Conservation (phyloP, 495 filamentous ascomycete species). For the Chlorociboria aeruginascens region DNA sequence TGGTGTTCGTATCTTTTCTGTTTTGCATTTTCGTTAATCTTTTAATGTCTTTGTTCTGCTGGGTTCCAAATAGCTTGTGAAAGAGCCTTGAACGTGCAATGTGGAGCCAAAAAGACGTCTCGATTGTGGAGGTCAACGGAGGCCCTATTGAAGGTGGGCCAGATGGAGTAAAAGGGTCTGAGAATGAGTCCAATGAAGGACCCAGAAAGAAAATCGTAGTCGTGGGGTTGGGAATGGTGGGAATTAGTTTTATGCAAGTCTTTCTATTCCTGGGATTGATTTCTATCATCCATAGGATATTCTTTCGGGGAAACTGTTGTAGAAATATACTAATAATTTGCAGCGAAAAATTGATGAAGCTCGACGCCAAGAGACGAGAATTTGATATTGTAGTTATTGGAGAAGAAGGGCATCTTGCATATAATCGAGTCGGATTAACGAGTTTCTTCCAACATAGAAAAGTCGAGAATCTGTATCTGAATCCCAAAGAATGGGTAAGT, state of each 20-base stretch:
- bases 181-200: constrained; percentile 12
- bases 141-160: constrained; percentile 14
- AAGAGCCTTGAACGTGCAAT: neutral
- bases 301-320: constrained; percentile 40
- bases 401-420: constrained; percentile 84
- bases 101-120: constrained; percentile 1
- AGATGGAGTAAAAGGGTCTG: constrained; percentile 13
- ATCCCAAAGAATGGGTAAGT: constrained; percentile 66
- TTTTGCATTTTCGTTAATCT: too few species aligned
- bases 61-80: neutral
- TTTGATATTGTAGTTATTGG: constrained; percentile 87
- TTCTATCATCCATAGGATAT: constrained; percentile 1
- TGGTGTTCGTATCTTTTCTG: too few species aligned
- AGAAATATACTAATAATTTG: neutral
- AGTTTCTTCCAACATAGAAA: constrained; percentile 86
- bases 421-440: constrained; percentile 93
- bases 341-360: constrained; percentile 84
- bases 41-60: neutral
- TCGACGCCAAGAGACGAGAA: constrained; percentile 61
- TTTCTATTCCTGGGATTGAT: neutral
- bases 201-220: constrained; percentile 63
- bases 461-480: constrained; percentile 83
- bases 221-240: constrained; percentile 92
- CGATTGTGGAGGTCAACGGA: constrained; percentile 8
- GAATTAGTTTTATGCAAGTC: constrained; percentile 81